Base-by-base conservation (phyloP, 1,139 yeast species). In the Spencermartinsiella ligniputridi region DNA sequence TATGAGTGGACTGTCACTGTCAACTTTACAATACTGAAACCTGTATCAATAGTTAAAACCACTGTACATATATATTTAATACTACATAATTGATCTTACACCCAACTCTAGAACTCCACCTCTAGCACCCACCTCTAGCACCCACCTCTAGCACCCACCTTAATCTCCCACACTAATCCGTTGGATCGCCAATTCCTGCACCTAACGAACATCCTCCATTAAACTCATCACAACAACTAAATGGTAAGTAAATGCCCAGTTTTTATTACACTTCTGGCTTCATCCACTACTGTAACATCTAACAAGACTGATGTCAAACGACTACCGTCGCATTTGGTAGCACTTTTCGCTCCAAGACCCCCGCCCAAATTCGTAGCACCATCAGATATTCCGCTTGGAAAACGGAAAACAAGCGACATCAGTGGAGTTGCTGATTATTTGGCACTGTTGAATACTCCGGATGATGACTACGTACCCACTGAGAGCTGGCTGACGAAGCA, bases 291-390 rank as follows among this genome's bases (percentile, higher is more conserved):
- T 20, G 2, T 40, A 22, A 45, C 45, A 40, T 40, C 40, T 19
- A 2, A 37, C 13, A 40, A 62, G 69, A 65, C 73, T 3, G 76
- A 71, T 44, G 58, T 67, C 8, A 64, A 73, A 27, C 79, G 77
- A 60, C 80, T 81, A 52, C 90, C 95, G 1, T 69, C 76, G 1
- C 77, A 75, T 52, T 77, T 85, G 39, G 78, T 81, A 42, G 72
- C 74, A 57, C 74, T 87, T 37, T 88, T 88, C 59, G 74, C 74
- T 22, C 85, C 94, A 3, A 71, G 78, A 42, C 81, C 84, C 3
- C 94, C 95, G n/a, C 62, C 81, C 12, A 71, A 73, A 29, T 76
- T 71, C 53, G 58, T 74, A 1, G 68, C 66, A 20, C 84, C 84
- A 1, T 55, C 67, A 2, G 96, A 86, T 58, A 66, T 69, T 41